phyloP scores from a whole-genome alignment of 345 rosid species.

The Erodium maritimum region DNA sequence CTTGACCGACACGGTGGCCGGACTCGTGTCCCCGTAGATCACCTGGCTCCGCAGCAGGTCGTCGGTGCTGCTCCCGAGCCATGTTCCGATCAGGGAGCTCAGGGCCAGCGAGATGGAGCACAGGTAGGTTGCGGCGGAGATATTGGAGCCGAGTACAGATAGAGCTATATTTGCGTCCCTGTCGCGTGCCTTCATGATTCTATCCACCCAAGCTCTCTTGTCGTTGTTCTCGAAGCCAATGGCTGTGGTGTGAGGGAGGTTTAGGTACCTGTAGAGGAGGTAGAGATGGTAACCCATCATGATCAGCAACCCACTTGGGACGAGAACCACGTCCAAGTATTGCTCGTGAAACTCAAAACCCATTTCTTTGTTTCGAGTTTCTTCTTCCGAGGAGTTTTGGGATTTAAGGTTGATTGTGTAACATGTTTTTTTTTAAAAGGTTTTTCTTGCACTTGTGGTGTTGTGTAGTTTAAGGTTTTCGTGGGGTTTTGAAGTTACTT shows the following conservation, averaged over 20 bases:
- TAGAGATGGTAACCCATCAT: constrained; percentile 50
- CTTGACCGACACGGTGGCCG: constrained; percentile 53
- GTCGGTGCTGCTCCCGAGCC: constrained; percentile 51
- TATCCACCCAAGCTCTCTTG: constrained; percentile 65
- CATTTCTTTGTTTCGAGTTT: background rate
- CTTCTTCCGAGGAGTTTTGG: background rate
- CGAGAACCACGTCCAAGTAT: constrained; percentile 52
- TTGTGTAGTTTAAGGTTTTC: too few species aligned
- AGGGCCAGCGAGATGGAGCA: constrained; percentile 56
- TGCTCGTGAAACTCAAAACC: constrained; percentile 21
- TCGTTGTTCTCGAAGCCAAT: constrained; percentile 65
- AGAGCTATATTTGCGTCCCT: too few species aligned
- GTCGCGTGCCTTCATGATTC: constrained; percentile 36
- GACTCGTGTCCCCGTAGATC: constrained; percentile 64
- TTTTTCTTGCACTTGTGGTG: too few species aligned
- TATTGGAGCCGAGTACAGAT: constrained; percentile 39
- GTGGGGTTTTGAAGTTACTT: too few species aligned
- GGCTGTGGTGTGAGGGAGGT: constrained; percentile 49
- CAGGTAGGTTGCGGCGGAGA: constrained; percentile 60
- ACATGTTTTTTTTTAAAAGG: too few species aligned
- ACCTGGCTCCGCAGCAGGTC: constrained; percentile 33
- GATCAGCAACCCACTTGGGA: constrained; percentile 48
- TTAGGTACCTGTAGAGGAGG: constrained; percentile 49
- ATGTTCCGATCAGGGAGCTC: constrained; percentile 73
- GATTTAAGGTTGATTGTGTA: too few species aligned